Evolutionary conservation across 371 early-diverging fungal genomes (phyloP), one percentile per base, ranked within the genome.

Genomic region (Rhizopus stolonifer): DNA sequence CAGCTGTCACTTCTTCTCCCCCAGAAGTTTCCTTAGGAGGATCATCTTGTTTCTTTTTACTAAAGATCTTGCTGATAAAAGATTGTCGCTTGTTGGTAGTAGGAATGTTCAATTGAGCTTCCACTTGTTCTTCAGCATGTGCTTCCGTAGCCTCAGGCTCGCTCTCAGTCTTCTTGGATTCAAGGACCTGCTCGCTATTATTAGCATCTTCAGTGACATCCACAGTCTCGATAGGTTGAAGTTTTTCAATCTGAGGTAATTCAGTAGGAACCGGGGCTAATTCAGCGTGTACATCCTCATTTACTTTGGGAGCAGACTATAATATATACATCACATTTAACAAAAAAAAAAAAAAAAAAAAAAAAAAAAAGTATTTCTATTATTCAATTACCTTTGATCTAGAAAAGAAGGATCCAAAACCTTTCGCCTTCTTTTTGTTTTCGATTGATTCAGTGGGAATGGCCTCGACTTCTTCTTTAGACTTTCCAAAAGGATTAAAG

Each of bases 51-150:
- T 63, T 56, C 56, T 77, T 79, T 22, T 81, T 83, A 19, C 82
- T 79, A 72, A 88, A 88, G 26, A 80, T 70, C 29, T 68, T 69
- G 43, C 83, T 84, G 22, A 86, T 81, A 60, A 84, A 83, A 10
- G 86, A 81, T 21, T 47, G 60, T 29, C 66, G 66, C 46, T 70
- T 67, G 48, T 67, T 15, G 24, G 34, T 39, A 29, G 33, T 15
- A 36, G 31, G 25, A 38, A 39, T 11, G 45, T 48, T 23, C 29
- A 42, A 26, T 23, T 49, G 36, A 8, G 57, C 21, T 19, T 38
- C 44, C 49, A 39, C 21, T 31, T 58, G 52, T 34, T 62, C 51
- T 19, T 19, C 52, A 13, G 39, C 52, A 34, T 32, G 31, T 14
- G 46, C 39, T 17, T 50, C 38, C 22, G 26, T 48, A 31, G 49